Percentiles rank a stretch among this genome's conserved stretches.
Conservation (phyloP, 2,329 filamentous ascomycete species). For the Pseudogymnoascus sp. region DNA sequence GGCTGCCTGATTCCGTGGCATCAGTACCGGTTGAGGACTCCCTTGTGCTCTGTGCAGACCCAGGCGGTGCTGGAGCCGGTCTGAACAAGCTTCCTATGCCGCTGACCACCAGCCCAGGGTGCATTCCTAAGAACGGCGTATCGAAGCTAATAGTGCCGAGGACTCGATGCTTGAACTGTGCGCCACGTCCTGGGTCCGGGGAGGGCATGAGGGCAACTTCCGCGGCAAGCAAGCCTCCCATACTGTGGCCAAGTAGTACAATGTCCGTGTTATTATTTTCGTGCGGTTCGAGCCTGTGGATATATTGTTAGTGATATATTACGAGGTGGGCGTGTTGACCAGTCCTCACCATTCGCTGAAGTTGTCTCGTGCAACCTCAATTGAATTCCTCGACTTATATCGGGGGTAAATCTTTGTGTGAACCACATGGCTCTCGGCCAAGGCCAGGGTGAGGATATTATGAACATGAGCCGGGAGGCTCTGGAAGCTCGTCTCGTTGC, state of each 20-base stretch:
- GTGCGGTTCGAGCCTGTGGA: conserved; percentile 60
- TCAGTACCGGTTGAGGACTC: not conserved
- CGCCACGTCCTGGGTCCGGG: conserved; percentile 14
- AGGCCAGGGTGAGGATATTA: conserved; percentile 55
- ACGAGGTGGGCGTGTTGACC: conserved; percentile 7
- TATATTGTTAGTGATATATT: not conserved
- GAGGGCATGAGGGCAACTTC: conserved; percentile 60
- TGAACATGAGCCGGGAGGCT: conserved; percentile 86
- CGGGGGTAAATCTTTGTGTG: conserved; percentile 81
- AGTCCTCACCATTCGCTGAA: conserved; percentile 64
- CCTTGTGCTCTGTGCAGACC: conserved; percentile 11
- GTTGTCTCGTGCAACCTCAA: conserved; percentile 68
- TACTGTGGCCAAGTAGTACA: conserved; percentile 77
- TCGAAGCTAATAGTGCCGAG: conserved; percentile 77
- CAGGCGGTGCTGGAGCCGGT: conserved; percentile 33
- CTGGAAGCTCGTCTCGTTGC: conserved; percentile 77
- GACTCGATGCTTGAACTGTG: conserved; percentile 61
- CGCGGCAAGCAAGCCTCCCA: conserved; percentile 76
- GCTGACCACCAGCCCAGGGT: conserved; percentile 78
- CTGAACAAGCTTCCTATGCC: conserved; percentile 72
- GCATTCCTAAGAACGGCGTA: conserved; percentile 78
- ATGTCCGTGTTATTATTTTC: conserved; percentile 68
- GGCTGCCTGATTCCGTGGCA: not conserved
- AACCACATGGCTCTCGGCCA: conserved; percentile 67
- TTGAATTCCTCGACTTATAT: conserved; percentile 66